Evolutionary conservation across 192 early-diverging fungal genomes (phyloP), one percentile per base, ranked within the genome.

Genomic region (Paraglomus brasilianum): DNA sequence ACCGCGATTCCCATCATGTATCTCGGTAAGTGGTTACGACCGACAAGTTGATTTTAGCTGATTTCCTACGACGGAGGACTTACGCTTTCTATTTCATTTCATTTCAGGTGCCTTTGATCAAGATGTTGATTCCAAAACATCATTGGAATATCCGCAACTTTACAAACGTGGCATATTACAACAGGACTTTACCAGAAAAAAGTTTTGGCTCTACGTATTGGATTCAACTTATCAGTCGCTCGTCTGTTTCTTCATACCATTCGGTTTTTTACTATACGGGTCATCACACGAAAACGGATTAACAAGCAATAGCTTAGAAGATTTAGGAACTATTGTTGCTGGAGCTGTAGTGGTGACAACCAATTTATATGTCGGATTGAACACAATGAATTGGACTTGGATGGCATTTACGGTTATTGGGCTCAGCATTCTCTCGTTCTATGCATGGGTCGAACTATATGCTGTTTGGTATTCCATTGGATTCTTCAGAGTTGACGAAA

Each of bases 1-100:
- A 94, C 95, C 15, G 86, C 88, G n/a, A 75, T 94, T 47, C 94
- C 95, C 0, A 85, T 92, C 24, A 85, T 88, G 67, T 83, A 82
- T 15, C 72, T 86, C 42, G 87, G 77, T 71, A 50, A 14, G 48
- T 74, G 15, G 15, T 30, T 70, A 19, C 19, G n/a, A 17, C 24
- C 19, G n/a, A 17, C 24, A 19, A 70, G n/a, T 36, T 36, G n/a
- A 60, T 46, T 38, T 70, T 66, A 9, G 40, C 21, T 5, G 69
- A 19, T 70, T 50, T 14, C 21, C 1, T 50, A 51, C 22, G 14
- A 9, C n/a, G 38, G 4, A 38, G 11, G 15, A 15, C 38, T 41
- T 40, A 40, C 5, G 1, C 11, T 60, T 60, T 10, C n/a, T 60
- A 40, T 15, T 40, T 24, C 14, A 40, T 15, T 40, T 24, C 14